Evolutionary conservation across 306 rosid species (phyloP).

Genomic region (Pueraria montana): DNA sequence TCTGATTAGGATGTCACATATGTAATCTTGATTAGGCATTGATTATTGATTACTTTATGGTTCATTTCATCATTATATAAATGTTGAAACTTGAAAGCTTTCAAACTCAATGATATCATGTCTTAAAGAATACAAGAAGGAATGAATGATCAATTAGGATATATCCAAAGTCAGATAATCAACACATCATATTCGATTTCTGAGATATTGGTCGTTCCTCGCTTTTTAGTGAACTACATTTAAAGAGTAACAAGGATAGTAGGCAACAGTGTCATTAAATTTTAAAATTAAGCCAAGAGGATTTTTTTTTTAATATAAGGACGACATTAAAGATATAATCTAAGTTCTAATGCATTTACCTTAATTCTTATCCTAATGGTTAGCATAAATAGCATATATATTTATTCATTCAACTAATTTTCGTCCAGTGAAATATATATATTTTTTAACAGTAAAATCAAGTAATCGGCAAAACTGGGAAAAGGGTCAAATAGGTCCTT

Average conservation of each 20-base stretch:
- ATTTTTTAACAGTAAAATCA: no score
- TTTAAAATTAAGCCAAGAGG: neutral
- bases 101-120: neutral
- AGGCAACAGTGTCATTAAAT: neutral
- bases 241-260: no score
- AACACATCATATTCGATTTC: neutral
- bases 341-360: no score
- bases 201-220: neutral
- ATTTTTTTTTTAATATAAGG: no score
- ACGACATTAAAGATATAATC: no score
- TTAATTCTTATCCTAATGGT: no score
- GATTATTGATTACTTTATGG: neutral
- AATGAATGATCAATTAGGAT: neutral
- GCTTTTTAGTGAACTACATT: neutral
- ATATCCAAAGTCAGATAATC: neutral
- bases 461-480: neutral
- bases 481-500: neutral
- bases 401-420: neutral
- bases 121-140: neutral
- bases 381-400: no score
- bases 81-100: neutral
- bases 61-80: conserved; percentile 7
- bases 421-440: neutral
- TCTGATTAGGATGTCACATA: neutral
- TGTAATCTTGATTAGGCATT: neutral